phyloP scores from a whole-genome alignment of 2,329 filamentous ascomycete species.

The Microsporum ferrugineum region DNA sequence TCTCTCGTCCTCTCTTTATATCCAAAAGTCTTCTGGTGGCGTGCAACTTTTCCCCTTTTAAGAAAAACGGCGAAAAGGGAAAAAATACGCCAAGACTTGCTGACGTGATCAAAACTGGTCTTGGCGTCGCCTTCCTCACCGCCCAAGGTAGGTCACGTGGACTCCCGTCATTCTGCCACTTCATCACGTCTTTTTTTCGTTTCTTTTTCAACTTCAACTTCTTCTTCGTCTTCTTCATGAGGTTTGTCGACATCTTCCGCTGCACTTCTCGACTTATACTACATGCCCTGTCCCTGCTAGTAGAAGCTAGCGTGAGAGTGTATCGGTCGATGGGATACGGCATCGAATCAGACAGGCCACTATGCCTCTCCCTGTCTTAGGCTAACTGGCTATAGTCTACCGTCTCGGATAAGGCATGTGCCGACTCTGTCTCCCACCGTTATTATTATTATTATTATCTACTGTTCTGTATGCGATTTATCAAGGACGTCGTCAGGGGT shows the following conservation, averaged over 20 bases:
- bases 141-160: neutral
- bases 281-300: neutral
- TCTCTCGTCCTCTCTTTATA: too few species aligned
- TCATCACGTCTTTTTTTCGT: conserved; percentile 1
- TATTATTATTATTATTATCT: too few species aligned
- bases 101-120: neutral
- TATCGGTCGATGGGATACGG: neutral
- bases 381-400: neutral
- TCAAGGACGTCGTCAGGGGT: too few species aligned
- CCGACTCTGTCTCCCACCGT: neutral
- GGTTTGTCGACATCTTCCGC: neutral
- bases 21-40: neutral
- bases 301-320: neutral
- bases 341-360: neutral
- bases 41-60: too few species aligned
- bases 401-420: neutral
- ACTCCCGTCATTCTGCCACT: neutral
- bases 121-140: neutral
- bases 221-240: neutral
- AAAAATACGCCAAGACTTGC: neutral
- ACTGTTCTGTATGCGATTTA: too few species aligned
- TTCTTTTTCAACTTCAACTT: neutral
- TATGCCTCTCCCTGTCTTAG: neutral
- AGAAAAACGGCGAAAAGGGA: neutral
- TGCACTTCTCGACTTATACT: neutral